A percentile compares a stretch with the other conserved stretches of the same genome.
These are phyloP conservation scores for Reticulascus tulasneorum DNA, from an alignment of 2,329 filamentous ascomycete genomes.

Conservation along the genomic window DNA sequence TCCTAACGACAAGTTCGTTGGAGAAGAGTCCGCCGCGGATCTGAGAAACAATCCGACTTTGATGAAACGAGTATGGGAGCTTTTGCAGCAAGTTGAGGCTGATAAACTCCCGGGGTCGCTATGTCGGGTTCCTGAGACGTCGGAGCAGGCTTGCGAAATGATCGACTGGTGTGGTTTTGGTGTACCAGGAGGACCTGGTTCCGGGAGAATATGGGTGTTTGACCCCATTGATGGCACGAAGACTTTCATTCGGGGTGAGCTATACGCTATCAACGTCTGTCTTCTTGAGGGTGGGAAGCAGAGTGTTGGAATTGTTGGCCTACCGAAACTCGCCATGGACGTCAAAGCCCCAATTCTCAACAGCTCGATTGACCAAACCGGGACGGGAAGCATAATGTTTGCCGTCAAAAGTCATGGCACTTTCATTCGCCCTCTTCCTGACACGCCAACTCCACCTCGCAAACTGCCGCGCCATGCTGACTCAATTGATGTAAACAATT, in stretches of 20 bases:
- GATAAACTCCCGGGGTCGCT: conserved; percentile 20
- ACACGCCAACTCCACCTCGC: conserved; percentile 17
- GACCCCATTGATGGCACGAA: conserved; percentile 59
- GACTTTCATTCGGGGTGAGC: conserved; percentile 49
- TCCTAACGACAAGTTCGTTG: conserved; percentile 48
- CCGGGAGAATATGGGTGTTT: conserved; percentile 51
- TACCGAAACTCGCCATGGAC: conserved; percentile 41
- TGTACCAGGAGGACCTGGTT: conserved; percentile 23
- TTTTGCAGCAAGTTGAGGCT: conserved; percentile 31
- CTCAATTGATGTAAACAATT: no score
- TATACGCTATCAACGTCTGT: conserved; percentile 55
- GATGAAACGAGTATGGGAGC: conserved; percentile 42
- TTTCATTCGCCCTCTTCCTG: conserved; percentile 37
- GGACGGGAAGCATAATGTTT: conserved; percentile 46
- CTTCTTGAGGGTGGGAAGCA: conserved; percentile 48
- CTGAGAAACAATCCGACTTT: conserved; percentile 39
- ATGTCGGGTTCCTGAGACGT: conserved; percentile 30
- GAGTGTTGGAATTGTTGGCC: conserved; percentile 44
- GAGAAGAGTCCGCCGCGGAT: conserved; percentile 50
- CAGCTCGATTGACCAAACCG: conserved; percentile 35
- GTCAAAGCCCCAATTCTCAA: conserved; percentile 37
- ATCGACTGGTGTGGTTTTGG: conserved; percentile 49
- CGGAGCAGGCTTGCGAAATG: conserved; percentile 45
- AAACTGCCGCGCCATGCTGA: conserved; percentile 28
- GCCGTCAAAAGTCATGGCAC: conserved; percentile 46